Evolutionary conservation across 768 basidiomycete species (phyloP).

Genomic region (Fomitopsis pulvina): DNA sequence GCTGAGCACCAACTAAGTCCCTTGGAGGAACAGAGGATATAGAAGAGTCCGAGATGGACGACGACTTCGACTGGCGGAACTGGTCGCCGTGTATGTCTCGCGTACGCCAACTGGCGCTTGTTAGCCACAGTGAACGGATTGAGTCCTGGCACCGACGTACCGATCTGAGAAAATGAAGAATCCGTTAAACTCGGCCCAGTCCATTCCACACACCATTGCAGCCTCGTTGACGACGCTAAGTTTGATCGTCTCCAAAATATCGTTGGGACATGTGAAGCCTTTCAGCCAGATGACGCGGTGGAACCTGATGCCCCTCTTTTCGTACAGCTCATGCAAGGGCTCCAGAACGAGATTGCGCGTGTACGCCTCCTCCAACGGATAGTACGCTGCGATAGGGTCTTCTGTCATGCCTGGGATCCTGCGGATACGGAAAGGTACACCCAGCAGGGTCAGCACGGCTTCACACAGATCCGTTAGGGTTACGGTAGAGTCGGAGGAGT

Average conservation of each 20-base stretch:
- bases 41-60: constrained; percentile 86
- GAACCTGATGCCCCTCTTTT: constrained; percentile 76
- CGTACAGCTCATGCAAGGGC: constrained; percentile 76
- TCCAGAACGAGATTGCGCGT: constrained; percentile 91
- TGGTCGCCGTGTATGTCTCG: constrained; percentile 98
- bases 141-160: constrained; percentile 35
- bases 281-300: constrained; percentile 95
- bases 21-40: constrained; percentile 89
- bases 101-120: constrained; percentile 75
- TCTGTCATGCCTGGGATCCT: constrained; percentile 91
- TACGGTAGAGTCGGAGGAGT: constrained; percentile 90
- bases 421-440: constrained; percentile 88
- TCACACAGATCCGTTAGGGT: constrained; percentile 94
- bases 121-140: not conserved
- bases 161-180: constrained; percentile 98
- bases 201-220: constrained; percentile 99
- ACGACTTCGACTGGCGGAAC: constrained; percentile 94
- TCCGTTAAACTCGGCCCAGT: constrained; percentile 97
- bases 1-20: constrained; percentile 70
- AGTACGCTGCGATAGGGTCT: constrained; percentile 85
- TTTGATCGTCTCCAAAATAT: constrained; percentile 92
- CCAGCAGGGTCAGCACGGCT: constrained; percentile 87
- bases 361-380: constrained; percentile 92
- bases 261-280: constrained; percentile 97
- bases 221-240: constrained; percentile 88